Evolutionary conservation across 2,329 filamentous ascomycete genomes (phyloP), one percentile per base, ranked within the genome.

Genomic region (Colletotrichum endophyticum): DNA sequence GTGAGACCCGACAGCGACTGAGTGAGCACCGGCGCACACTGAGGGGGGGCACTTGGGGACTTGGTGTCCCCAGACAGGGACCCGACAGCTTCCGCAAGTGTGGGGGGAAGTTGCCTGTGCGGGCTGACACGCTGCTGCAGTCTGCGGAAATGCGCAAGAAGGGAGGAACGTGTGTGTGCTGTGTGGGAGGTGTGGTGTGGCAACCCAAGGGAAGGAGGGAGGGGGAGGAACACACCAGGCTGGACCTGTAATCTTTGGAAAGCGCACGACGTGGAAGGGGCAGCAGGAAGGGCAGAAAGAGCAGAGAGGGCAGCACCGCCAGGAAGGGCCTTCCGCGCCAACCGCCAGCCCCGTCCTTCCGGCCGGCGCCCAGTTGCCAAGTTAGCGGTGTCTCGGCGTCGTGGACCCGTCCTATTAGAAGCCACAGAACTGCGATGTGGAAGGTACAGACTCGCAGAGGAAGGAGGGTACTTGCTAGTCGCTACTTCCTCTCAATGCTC

Each of bases 301-400:
- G 49, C n/a, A 68, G 69, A 49, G 56, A 49, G 69, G 36, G n/a
- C 5, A 15, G 30, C 39, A 39, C 36, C 25, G 19, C 68, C 56
- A 66, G 64, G 28, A 44, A 61, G 64, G 44, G 27, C 53, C 57
- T 76, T 74, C 64, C 74, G 74, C 64, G 70, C 25, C 44, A 76
- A 73, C 70, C 73, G 70, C 64, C 59, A 57, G n/a, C 28, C 53
- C 69, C 68, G 61, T 13, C 39, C 56, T 67, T 59, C 64, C 66
- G 59, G 64, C 59, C 70, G 59, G 64, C 53, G 70, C 73, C 73
- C 56, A 75, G 70, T 59, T 44, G 64, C 73, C 70, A 68, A 73
- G 70, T 73, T 70, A 66, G 64, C 36, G 6, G 49, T 59, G 70
- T 73, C 70, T 76, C 59, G 59, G 73, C 73, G 57, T 9, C 32